Evolutionary conservation across 257 asterid genomes (phyloP).

Genomic region (Osmanthus fragrans): DNA sequence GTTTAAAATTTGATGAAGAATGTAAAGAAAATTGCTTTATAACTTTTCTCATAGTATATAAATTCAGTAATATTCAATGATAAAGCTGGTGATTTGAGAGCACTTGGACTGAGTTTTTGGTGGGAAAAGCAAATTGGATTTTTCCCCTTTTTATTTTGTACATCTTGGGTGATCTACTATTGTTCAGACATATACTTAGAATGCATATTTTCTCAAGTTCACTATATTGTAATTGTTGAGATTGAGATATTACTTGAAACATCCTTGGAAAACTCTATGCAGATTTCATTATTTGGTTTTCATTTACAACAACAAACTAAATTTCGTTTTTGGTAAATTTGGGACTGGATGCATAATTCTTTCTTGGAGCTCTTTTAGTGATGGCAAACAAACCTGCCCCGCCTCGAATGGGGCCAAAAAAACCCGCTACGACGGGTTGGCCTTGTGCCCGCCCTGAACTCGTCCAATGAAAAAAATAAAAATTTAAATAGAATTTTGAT

Average conservation of each 20-base stretch:
- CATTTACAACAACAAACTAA: not conserved
- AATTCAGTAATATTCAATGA: conserved; percentile 1
- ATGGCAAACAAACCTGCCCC: no score
- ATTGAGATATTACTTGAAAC: not conserved
- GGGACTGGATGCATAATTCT: not conserved
- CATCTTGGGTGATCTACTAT: not conserved
- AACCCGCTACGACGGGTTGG: no score
- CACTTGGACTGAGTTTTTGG: not conserved
- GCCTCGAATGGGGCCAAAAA: no score
- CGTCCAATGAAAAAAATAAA: no score
- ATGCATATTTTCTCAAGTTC: not conserved
- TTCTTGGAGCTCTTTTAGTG: no score
- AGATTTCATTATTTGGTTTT: not conserved
- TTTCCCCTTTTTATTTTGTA: not conserved
- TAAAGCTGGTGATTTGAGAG: not conserved
- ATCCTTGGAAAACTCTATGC: not conserved
- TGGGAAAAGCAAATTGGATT: not conserved
- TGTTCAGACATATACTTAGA: not conserved
- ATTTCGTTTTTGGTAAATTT: no score
- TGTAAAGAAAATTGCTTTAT: not conserved
- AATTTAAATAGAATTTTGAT: no score
- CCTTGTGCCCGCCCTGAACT: no score
- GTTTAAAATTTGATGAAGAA: not conserved
- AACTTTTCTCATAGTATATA: not conserved
- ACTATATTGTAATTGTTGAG: not conserved